A percentile compares a stretch with the other conserved stretches of the same genome.
These are phyloP conservation scores for Neoboletus brunneissimus DNA, from an alignment of 768 basidiomycete species.

Conservation along the genomic window DNA sequence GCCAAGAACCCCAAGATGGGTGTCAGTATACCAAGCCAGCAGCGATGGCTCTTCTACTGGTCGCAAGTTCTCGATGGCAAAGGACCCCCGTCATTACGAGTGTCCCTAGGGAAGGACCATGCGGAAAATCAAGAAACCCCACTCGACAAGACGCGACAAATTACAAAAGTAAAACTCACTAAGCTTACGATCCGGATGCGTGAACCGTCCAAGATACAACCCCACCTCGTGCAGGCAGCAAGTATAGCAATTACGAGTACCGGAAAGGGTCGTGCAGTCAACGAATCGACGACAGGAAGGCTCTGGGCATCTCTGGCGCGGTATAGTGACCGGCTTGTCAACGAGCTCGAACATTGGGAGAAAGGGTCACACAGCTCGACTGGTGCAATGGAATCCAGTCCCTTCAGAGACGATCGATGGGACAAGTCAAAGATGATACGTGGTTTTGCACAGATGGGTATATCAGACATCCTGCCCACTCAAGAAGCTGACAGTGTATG, in stretches of 20 bases:
- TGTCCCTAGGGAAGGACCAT: slow-evolving; percentile 1
- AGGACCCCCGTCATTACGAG: slow-evolving; percentile 52
- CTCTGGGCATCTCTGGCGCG: slow-evolving; percentile 77
- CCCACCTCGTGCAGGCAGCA: slow-evolving; percentile 54
- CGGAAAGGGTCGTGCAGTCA: slow-evolving; percentile 33
- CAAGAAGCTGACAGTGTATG: slow-evolving; percentile 14
- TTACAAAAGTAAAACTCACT: slow-evolving; percentile 53
- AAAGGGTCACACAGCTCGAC: slow-evolving; percentile 42
- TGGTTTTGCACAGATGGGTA: slow-evolving; percentile 65
- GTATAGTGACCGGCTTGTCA: slow-evolving; percentile 71
- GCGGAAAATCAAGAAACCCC: slow-evolving; percentile 11
- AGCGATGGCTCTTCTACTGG: slow-evolving; percentile 80
- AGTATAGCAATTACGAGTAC: slow-evolving; percentile 51
- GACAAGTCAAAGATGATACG: slow-evolving; percentile 77
- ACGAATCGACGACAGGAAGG: slow-evolving; percentile 35
- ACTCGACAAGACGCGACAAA: slow-evolving; percentile 5
- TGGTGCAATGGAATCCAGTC: slow-evolving; percentile 33
- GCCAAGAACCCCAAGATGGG: slow-evolving; percentile 46
- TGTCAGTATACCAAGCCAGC: slow-evolving; percentile 79
- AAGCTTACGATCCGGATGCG: slow-evolving; percentile 59
- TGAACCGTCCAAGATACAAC: slow-evolving; percentile 50
- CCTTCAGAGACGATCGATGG: slow-evolving; percentile 59
- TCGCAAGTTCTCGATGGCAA: slow-evolving; percentile 56
- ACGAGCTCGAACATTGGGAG: slow-evolving; percentile 63
- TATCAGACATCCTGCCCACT: slow-evolving; percentile 16